Base-by-base conservation (phyloP, 176 grass and related monocot genomes). In the Chrysopogon serrulatus region DNA sequence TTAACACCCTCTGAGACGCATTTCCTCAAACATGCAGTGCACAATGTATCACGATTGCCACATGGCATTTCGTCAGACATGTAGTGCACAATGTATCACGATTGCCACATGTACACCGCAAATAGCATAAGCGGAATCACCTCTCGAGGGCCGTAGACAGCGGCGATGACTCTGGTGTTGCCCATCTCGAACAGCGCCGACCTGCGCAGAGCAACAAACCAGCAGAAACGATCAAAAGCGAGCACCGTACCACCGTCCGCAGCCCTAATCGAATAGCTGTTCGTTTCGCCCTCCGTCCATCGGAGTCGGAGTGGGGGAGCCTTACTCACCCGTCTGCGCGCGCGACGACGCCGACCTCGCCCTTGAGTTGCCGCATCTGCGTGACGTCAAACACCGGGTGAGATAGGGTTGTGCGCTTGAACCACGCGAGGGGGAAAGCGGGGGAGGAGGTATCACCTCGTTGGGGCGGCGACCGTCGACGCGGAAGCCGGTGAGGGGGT, bases 171-270 rank as follows among this genome's bases (percentile, higher is more conserved):
- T 65, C 92, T 91, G 67, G 91, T 99, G 81, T 99, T 96, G 39
- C 96, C 96, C 96, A 99, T 96, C 86, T 99, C 93, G 72, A 99
- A 99, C 57, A 94, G 78, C 24, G 96, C 93, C 39, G 93, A 99
- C 56, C 95, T 95, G 88, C 32, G 21, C 74, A 66, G 45, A 77
- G 12, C 27, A 79, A 44, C 45, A 62, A 74, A 74, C 40, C 34
- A 44, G 48, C 41, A 23, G 9, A 16, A 9, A 6, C 26, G 34
- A 65, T 71, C 34, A 90, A 54, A 81, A 86, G 37, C 10, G 63
- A 72, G 23, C 19, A 0, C 26, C 1, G 27, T 63, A 63, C 60
- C 27, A 14, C 51, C 21, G 8, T 54, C 51, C 41, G 18, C 60
- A 82, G n/a, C n/a, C 64, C 65, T 19, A 53, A 82, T 82, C 7